Percentiles rank a stretch among this genome's conserved stretches.
Evolutionary conservation across 2,329 filamentous ascomycete genomes (phyloP).

Genomic region (Pestalotiopsis sp.): DNA sequence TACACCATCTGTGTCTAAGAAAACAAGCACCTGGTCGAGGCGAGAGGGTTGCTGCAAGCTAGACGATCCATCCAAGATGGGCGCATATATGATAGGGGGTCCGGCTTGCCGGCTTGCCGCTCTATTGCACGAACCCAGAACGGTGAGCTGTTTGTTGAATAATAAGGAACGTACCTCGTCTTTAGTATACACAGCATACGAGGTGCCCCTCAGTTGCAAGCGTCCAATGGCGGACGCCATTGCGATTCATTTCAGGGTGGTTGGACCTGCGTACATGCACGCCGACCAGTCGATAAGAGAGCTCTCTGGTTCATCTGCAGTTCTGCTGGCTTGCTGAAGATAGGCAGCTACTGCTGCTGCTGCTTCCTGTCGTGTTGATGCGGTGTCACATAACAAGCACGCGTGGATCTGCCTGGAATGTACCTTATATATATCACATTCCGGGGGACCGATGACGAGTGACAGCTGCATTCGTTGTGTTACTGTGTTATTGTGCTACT

Average conservation of each 20-base stretch:
- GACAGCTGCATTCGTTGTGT: background rate
- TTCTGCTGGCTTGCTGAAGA: background rate
- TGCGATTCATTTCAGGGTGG: background rate
- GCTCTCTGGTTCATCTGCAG: background rate
- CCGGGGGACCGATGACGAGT: background rate
- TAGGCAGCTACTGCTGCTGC: background rate
- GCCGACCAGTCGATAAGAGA: background rate
- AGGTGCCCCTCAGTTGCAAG: background rate
- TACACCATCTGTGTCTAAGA: no score
- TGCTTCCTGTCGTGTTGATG: background rate
- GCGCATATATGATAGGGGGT: background rate
- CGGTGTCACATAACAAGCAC: background rate
- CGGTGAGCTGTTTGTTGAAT: background rate
- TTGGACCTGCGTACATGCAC: background rate
- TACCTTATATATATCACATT: background rate
- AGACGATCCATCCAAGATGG: background rate
- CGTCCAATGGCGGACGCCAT: background rate
- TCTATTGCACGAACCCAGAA: background rate
- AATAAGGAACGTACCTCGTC: background rate
- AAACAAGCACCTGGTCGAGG: background rate
- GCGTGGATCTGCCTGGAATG: background rate
- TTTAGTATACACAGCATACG: background rate
- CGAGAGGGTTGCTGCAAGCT: background rate
- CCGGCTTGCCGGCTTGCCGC: background rate
- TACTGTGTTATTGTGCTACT: background rate